Base-by-base conservation (phyloP, 2,329 filamentous ascomycete genomes). In the Knoxdaviesia capensis region DNA sequence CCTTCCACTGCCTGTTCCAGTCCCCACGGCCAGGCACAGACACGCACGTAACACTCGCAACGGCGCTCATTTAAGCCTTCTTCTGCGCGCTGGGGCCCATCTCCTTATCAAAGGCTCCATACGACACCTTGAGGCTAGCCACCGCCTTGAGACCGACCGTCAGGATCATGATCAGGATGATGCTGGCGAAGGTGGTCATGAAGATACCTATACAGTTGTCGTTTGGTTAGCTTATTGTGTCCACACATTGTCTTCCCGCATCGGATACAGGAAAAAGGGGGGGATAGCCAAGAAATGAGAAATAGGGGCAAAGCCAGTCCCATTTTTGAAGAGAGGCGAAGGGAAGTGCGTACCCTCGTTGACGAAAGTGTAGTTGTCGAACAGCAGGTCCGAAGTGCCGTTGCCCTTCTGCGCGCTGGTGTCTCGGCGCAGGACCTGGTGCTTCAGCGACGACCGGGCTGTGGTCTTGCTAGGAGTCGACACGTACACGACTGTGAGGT, bases 41-140 rank as follows among this genome's bases (percentile, higher is more conserved):
- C 20, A 20, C 20, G 20, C 20, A 20, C 20, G 3, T 2, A 20
- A 20, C 20, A 20, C 20, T 20, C 20, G 20, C 20, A 20, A 20
- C 20, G 20, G 20, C 20, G 20, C 20, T 20, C 20, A 20, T 20
- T 20, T 20, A 20, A 20, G 3, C 20, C 65, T 85, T 93, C 74
- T 87, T 93, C 61, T 92, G 83, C 32, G 80, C 80, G 34, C 76
- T 68, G n/a, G 85, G 83, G 0, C 86, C 84, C 68, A 85, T 93
- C 51, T 94, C 88, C 67, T 94, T 94, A 56, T 92, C 88, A 56
- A 96, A 98, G 2, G 90, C 86, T 48, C 82, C 85, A 58, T 96
- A 96, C 1, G 84, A 82, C 31, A 96, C 84, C 57, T 94, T 70
- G 11, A 98, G 68, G 50, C 84, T 88, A 6, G 72, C 65, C 8